Conservation (phyloP, 495 filamentous ascomycete genomes). For the Trichoderma reesei region DNA sequence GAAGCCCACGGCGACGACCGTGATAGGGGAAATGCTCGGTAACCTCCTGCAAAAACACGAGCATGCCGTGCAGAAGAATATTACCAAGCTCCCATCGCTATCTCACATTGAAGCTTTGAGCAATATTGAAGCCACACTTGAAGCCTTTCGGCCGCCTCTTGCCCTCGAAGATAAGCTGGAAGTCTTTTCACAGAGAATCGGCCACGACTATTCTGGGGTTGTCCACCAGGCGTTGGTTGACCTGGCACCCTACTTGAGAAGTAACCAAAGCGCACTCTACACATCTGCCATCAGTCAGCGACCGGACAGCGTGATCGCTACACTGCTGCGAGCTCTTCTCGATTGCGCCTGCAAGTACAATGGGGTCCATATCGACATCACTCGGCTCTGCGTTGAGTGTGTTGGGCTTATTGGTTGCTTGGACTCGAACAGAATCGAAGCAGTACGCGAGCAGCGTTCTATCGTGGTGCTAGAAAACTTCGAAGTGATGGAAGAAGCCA, state of each 20-base stretch:
- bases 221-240: conserved; percentile 71
- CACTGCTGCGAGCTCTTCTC: conserved; percentile 64
- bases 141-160: conserved; percentile 46
- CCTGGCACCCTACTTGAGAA: conserved; percentile 58
- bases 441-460: conserved; percentile 60
- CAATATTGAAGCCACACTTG: conserved; percentile 52
- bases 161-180: conserved; percentile 51
- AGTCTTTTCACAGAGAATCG: conserved; percentile 60
- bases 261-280: conserved; percentile 73
- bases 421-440: conserved; percentile 82
- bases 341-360: conserved; percentile 76
- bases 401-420: conserved; percentile 83
- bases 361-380: conserved; percentile 52
- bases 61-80: conserved; percentile 48
- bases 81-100: conserved; percentile 69
- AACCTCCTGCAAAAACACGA: conserved; percentile 54
- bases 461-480: conserved; percentile 85
- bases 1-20: conserved; percentile 45
- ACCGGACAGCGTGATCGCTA: conserved; percentile 61
- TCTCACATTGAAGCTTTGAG: conserved; percentile 58
- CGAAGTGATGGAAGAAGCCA: conserved; percentile 62
- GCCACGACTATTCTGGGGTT: conserved; percentile 75
- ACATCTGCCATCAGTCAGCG: conserved; percentile 75
- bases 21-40: conserved; percentile 50
- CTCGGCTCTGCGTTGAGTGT: conserved; percentile 64